Conservation (phyloP, 192 early-diverging fungal species). For the Backusella westeae region DNA sequence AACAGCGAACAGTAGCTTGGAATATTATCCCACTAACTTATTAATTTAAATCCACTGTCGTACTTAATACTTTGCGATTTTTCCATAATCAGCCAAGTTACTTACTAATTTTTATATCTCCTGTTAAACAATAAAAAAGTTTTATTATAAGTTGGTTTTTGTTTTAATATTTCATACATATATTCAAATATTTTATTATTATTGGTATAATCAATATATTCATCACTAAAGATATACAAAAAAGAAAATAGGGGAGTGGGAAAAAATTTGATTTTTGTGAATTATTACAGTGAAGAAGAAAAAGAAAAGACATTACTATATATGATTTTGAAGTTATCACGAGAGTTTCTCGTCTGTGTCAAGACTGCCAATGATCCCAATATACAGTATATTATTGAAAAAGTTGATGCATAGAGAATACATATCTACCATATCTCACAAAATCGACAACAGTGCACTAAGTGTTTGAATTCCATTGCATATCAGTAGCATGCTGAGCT, state of each 20-base stretch:
- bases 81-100: not conserved
- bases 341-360: not conserved
- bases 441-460: not conserved
- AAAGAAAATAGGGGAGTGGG: not conserved
- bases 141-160: not conserved
- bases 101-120: not conserved
- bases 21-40: not conserved
- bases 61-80: not conserved
- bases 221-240: not conserved
- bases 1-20: not conserved
- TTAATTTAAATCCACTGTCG: not conserved
- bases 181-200: not conserved
- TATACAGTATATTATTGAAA: not conserved
- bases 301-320: not conserved
- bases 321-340: not conserved
- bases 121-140: not conserved
- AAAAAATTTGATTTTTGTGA: not conserved
- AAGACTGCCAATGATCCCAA: not conserved
- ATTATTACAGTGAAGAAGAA: not conserved
- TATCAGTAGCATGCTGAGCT: conserved; percentile 14
- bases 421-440: not conserved
- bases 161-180: not conserved
- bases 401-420: not conserved
- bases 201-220: not conserved
- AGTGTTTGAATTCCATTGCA: conserved; percentile 3